Percentiles rank a stretch among this genome's conserved stretches.
These are phyloP conservation scores for Cutaneotrichosporon daszewskae DNA, from an alignment of 1,284 basidiomycete species.

Conservation along the genomic window DNA sequence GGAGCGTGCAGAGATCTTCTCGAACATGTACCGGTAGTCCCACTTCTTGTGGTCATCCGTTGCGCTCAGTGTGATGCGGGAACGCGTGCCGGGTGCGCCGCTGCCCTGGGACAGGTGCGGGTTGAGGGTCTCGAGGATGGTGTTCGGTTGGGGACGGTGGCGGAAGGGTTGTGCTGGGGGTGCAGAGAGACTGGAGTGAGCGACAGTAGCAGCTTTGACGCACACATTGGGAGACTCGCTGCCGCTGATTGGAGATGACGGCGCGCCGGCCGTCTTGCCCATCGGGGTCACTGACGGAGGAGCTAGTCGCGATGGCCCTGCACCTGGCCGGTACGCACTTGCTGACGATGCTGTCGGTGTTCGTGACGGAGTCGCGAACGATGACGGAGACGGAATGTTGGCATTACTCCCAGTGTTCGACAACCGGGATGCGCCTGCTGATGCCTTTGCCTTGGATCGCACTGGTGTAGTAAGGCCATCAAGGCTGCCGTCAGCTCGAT, in stretches of 20 bases:
- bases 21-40: conserved; percentile 80
- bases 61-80: conserved; percentile 28
- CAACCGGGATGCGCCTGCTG: conserved; percentile 10
- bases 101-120: conserved; percentile 28
- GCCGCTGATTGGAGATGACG: conserved; percentile 34
- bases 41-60: conserved; percentile 29
- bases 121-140: conserved; percentile 46
- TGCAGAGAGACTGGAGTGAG: conserved; percentile 13
- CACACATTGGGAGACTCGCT: conserved; percentile 21
- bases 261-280: conserved; percentile 17
- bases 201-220: neutral
- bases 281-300: conserved; percentile 20
- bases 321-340: conserved; percentile 19
- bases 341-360: conserved; percentile 15
- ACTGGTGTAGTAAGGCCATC: conserved; percentile 37
- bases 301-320: conserved; percentile 18
- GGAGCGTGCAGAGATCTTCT: conserved; percentile 73
- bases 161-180: conserved; percentile 31
- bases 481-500: conserved; percentile 18
- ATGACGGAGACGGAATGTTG: conserved; percentile 21
- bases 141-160: conserved; percentile 32
- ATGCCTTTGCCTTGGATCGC: conserved; percentile 18
- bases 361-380: conserved; percentile 15
- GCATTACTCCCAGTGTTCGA: conserved; percentile 24
- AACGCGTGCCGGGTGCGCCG: conserved; percentile 17